Conservation (phyloP, 371 early-diverging fungal species). For the Mycotypha africana region DNA sequence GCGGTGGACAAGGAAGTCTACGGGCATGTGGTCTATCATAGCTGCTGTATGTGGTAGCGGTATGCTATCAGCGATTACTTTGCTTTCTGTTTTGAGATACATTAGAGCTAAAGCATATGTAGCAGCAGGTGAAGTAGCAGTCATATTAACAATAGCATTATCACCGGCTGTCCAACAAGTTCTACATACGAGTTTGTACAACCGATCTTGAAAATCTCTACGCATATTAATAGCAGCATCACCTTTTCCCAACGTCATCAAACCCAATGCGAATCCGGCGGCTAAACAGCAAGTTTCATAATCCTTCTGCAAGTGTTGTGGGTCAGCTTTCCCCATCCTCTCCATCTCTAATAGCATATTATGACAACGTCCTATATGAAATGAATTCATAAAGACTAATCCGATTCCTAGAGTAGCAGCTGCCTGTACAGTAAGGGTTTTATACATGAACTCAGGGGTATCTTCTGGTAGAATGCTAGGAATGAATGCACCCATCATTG, state of each 20-base stretch:
- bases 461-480: slow-evolving; percentile 57
- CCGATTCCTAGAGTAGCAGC: slow-evolving; percentile 75
- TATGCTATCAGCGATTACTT: slow-evolving; percentile 56
- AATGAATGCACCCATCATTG: slow-evolving; percentile 64
- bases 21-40: slow-evolving; percentile 62
- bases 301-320: slow-evolving; percentile 20
- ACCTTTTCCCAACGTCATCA: slow-evolving; percentile 71
- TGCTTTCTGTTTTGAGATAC: slow-evolving; percentile 74
- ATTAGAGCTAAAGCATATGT: slow-evolving; percentile 80
- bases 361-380: slow-evolving; percentile 32
- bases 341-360: slow-evolving; percentile 69
- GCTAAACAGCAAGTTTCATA: slow-evolving; percentile 63
- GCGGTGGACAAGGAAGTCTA: slow-evolving; percentile 68
- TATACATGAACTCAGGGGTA: slow-evolving; percentile 50
- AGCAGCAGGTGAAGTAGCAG: slow-evolving; percentile 65
- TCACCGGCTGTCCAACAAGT: slow-evolving; percentile 46
- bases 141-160: slow-evolving; percentile 48
- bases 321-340: slow-evolving; percentile 23
- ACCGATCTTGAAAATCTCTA: slow-evolving; percentile 57
- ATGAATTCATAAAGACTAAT: slow-evolving; percentile 63
- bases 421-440: slow-evolving; percentile 52
- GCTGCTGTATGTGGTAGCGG: slow-evolving; percentile 47
- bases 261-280: slow-evolving; percentile 80
- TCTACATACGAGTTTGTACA: slow-evolving; percentile 51
- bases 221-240: slow-evolving; percentile 32